Base-by-base conservation (phyloP, 2,329 filamentous ascomycete species). In the Bimuria novae-zelandiae region DNA sequence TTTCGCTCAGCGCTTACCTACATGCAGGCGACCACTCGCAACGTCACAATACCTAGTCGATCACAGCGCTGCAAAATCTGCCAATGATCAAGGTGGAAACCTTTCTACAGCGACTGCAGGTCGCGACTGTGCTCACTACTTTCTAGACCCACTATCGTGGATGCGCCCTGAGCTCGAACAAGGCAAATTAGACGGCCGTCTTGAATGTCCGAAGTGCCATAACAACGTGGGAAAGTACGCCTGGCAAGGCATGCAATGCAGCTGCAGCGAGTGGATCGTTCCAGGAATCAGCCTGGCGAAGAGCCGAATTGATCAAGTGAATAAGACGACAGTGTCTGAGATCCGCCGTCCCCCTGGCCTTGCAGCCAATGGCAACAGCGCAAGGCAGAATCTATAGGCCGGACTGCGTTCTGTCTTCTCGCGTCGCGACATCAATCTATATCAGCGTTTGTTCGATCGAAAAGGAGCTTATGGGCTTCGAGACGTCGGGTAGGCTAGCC, bases 161-260 rank as follows among this genome's bases (percentile, higher is more conserved):
- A 99, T 99, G 94, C 86, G 89, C 6, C 79, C 86, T 1, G 87
- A 88, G 65, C 84, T 99, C n/a, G 89, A 92, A 64, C 83, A 89
- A 65, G 92, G 90, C 23, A 84, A 87, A 56, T 80, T 97, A 21
- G 90, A 92, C 55, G 94, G 94, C 21, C 86, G 93, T 8, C 80
- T 99, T 27, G 84, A 86, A 53, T 99, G 94, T 67, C 93, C 94
- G 8, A 89, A 88, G 67, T 99, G 94, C 73, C 85, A 84, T 41
- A 86, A 89, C 35, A 91, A 90, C 47, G 85, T 97, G 42, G 94
- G 94, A 33, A 89, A 94, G 64, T 99, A 97, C 70, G 89, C 93
- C 47, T 99, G 94, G 94, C 91, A 95, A 72, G 94, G 94, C 12
- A 88, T 97, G 81, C 87, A 86, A 71, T 99, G 94, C 77, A 94